Percentiles rank a stretch among this genome's conserved stretches.
Conservation (phyloP, 257 asterid genomes). For the Parsonsia alboflavescens region DNA sequence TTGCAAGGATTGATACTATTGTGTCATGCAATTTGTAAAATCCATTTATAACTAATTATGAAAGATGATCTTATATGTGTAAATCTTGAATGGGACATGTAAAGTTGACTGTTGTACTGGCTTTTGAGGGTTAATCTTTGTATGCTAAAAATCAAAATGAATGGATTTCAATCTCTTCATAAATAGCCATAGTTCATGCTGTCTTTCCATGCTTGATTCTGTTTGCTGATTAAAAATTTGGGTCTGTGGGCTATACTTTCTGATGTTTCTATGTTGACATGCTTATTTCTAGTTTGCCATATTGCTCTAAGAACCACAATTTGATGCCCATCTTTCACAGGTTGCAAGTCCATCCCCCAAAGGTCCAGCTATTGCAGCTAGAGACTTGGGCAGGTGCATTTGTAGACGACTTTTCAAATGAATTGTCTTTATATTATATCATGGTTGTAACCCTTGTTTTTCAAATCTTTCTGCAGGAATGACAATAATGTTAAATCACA, state of each 20-base stretch:
- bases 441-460: conserved; percentile 3
- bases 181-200: neutral
- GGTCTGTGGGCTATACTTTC: neutral
- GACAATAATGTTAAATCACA: conserved; percentile 52
- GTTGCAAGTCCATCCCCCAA: conserved; percentile 61
- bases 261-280: neutral
- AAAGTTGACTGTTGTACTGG: too few relatives aligned
- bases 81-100: neutral
- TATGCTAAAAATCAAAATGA: neutral
- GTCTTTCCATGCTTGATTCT: neutral
- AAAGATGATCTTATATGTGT: neutral
- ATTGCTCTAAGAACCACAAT: conserved; percentile 14
- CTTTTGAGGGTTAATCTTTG: neutral
- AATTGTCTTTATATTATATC: neutral
- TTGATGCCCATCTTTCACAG: conserved; percentile 37
- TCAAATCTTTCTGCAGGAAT: conserved; percentile 37
- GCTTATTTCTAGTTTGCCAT: neutral
- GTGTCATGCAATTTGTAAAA: neutral
- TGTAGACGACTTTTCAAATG: conserved; percentile 20
- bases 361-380: conserved; percentile 49
- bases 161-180: neutral
- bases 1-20: neutral
- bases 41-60: neutral
- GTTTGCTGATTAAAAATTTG: conserved; percentile 4
- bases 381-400: conserved; percentile 61